Evolutionary conservation across 2,329 filamentous ascomycete genomes (phyloP), one percentile per base, ranked within the genome.

Genomic region (Cytospora schulzeri): DNA sequence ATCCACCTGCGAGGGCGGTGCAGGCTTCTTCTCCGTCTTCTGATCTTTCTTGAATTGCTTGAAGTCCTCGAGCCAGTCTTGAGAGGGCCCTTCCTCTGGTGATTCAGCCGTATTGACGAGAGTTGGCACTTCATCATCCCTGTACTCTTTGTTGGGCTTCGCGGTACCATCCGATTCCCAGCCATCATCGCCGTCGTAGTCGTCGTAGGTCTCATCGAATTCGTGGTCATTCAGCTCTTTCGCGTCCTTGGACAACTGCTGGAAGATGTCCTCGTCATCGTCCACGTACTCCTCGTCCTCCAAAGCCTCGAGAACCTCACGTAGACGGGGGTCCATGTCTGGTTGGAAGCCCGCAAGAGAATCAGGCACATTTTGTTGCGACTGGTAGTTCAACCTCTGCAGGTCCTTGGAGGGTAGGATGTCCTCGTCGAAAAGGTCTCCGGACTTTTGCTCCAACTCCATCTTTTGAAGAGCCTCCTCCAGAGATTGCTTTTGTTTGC

Each of bases 281-380:
- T 91, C 94, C 2, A 99, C 93, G 73, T 92, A 99, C 2, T 91
- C 94, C 28, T 99, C 95, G 72, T 99, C 95, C 57, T 99, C 95
- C 33, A 99, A 80, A 14, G 95, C 95, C 77, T 97, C 93, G 28
- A 99, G 79, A 6, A 93, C 93, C 76, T 99, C 95, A 54, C 95
- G 86, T 70, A 99, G 76, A 48, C 94, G 85, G 2, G 93, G 93
- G 73, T 99, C 96, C 95, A 99, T 98, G 73, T 98, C 93, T 8
- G 96, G 95, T 77, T 99, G 91, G 76, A 99, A 97, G 0, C 95
- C 95, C 3, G 91, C 90, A 72, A 99, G 91, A 9, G 88, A 88
- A 78, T 99, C 95, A 0, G 95, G 95, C 1, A 98, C 81, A 71
- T 97, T 87, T 77, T 99, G 95, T 78, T 97, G 93, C 62, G 93